These are phyloP conservation scores for Scalesia atractyloides DNA, from an alignment of 129 eudicot species.

Conservation along the genomic window DNA sequence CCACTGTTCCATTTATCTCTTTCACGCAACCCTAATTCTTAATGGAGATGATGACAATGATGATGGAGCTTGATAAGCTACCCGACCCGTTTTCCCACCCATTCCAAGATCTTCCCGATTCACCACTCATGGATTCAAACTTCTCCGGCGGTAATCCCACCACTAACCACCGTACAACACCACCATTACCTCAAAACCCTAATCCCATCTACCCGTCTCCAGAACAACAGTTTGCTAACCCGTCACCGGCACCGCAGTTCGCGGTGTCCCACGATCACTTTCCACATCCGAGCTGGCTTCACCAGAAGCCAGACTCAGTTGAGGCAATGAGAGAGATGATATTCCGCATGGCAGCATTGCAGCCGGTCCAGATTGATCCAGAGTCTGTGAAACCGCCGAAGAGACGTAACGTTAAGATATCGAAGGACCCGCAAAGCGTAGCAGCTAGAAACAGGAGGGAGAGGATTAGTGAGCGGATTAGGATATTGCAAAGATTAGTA, in stretches of 20 bases:
- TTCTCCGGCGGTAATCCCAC: conserved; percentile 29
- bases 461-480: conserved; percentile 58
- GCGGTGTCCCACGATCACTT: conserved; percentile 7
- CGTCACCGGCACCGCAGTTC: conserved; percentile 11
- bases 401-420: conserved; percentile 59
- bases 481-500: conserved; percentile 85
- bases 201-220: conserved; percentile 2
- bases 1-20: conserved; percentile 38
- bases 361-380: conserved; percentile 63
- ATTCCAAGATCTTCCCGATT: conserved; percentile 31
- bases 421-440: conserved; percentile 68
- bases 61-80: conserved; percentile 47
- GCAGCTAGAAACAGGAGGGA: conserved; percentile 67
- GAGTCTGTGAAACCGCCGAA: conserved; percentile 60
- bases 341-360: conserved; percentile 62
- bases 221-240: not conserved
- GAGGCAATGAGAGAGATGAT: conserved; percentile 73
- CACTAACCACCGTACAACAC: conserved; percentile 32
- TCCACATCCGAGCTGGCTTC: conserved; percentile 37
- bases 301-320: conserved; percentile 44
- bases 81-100: conserved; percentile 43
- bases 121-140: conserved; percentile 30
- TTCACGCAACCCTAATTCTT: conserved; percentile 6
- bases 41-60: conserved; percentile 51
- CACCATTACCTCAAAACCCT: conserved; percentile 2